phyloP scores from a whole-genome alignment of 768 basidiomycete species.

The Coprinellus aureogranulatus region DNA sequence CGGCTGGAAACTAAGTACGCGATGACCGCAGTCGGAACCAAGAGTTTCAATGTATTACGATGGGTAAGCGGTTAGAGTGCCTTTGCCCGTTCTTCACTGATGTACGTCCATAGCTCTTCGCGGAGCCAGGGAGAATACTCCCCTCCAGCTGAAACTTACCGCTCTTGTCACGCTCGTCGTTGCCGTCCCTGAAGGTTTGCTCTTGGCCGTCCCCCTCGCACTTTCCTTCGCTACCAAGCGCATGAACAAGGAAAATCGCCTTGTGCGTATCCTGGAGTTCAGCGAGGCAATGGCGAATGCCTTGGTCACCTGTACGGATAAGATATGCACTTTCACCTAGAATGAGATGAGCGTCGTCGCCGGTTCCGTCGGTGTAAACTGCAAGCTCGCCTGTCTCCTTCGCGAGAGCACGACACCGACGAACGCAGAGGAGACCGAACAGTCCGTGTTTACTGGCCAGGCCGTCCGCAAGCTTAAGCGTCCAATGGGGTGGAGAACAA shows the following conservation, averaged over 20 bases:
- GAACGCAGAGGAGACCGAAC: conserved; percentile 61
- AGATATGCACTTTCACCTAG: conserved; percentile 94
- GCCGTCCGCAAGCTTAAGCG: conserved; percentile 31
- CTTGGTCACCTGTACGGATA: conserved; percentile 93
- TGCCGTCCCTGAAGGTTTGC: conserved; percentile 69
- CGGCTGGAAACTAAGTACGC: conserved; percentile 87
- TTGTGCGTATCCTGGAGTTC: conserved; percentile 92
- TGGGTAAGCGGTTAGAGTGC: conserved; percentile 59
- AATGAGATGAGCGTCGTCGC: conserved; percentile 97
- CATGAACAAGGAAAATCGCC: conserved; percentile 94
- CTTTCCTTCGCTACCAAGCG: conserved; percentile 96
- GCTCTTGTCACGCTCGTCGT: conserved; percentile 92
- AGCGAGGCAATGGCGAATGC: conserved; percentile 99
- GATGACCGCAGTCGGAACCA: conserved; percentile 86
- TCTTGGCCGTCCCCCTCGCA: conserved; percentile 93
- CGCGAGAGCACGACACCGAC: conserved; percentile 67
- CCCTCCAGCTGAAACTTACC: conserved; percentile 92
- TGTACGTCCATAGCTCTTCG: conserved; percentile 61
- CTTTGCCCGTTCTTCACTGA: not conserved
- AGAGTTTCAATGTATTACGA: conserved; percentile 97
- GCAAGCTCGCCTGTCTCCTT: conserved; percentile 85
- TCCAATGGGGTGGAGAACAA: conserved; percentile 48
- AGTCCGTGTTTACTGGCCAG: conserved; percentile 22
- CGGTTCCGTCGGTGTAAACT: conserved; percentile 89
- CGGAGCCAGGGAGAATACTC: conserved; percentile 84